Evolutionary conservation across 768 basidiomycete genomes (phyloP), one percentile per base, ranked within the genome.

Genomic region (Daedaleopsis nitida): DNA sequence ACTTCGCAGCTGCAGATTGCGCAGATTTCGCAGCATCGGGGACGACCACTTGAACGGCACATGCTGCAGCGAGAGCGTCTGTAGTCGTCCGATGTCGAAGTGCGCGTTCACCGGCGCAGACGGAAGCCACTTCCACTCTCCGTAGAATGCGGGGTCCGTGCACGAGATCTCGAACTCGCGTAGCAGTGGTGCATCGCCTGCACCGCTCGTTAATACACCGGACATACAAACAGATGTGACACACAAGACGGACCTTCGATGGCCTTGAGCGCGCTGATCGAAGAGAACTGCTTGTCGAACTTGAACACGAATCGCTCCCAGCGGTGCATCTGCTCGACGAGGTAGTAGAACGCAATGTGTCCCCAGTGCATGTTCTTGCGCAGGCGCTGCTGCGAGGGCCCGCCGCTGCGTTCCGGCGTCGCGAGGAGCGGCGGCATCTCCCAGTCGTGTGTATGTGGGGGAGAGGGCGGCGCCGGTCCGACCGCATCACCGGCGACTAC

Each of bases 241-340:
- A 49, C 12, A 35, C 35, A 48, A 32, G 45, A 44, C 39, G 75
- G 83, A 90, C 90, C 89, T 54, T 80, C 81, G 66, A 92, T 86
- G 17, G 86, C 83, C 70, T 88, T 88, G 64, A 93, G 79, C 9
- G 91, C 89, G 59, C 79, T 77, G 75, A 91, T 83, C 4, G 89
- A 90, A 17, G 84, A 74, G 72, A 92, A 92, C 37, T 87, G 86
- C 70, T 84, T 87, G 68, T 91, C 89, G 65, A 90, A 92, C 44
- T 87, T 78, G 68, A 93, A 92, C 12, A 92, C 81, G 66, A 93
- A 93, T 23, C 90, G 80, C 69, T 89, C 81, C 91, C 91, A 93
- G 32, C 91, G 82, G 64, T 85, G 85, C 85, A 92, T 92, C 70
- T 91, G 88, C 65, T 89, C 84, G 2, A 87, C 85, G 21, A 93